Conservation (phyloP, 2,329 filamentous ascomycete species). For the Myriosclerotinia scirpicola region DNA sequence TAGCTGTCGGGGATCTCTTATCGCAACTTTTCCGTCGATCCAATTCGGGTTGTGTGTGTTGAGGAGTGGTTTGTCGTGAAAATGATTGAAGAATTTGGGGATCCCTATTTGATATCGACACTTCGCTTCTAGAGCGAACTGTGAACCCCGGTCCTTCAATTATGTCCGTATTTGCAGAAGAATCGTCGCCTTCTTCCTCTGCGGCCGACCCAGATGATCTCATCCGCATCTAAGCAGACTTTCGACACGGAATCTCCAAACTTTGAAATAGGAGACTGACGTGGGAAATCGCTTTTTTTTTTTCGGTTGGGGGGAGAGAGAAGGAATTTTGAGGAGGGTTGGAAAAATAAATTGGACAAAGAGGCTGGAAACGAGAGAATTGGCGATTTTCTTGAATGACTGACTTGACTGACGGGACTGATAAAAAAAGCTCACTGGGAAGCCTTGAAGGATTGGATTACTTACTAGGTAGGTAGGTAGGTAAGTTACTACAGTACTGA, state of each 20-base stretch:
- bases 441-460: conserved; percentile 2
- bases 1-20: conserved; percentile 46
- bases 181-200: conserved; percentile 42
- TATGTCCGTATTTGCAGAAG: conserved; percentile 32
- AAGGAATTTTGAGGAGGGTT: not conserved
- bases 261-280: not conserved
- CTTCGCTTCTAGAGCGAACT: conserved; percentile 24
- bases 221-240: conserved; percentile 41
- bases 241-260: conserved; percentile 25
- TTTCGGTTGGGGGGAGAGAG: not conserved
- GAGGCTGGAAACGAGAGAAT: conserved; percentile 10
- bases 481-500: too few relatives aligned
- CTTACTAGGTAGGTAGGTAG: too few relatives aligned
- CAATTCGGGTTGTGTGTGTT: conserved; percentile 35
- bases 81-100: conserved; percentile 29
- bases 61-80: conserved; percentile 30
- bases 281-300: conserved; percentile 14
- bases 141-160: conserved; percentile 23
- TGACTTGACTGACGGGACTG: not conserved
- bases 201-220: conserved; percentile 41
- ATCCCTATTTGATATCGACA: conserved; percentile 27
- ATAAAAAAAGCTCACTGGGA: not conserved
- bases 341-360: not conserved
- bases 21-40: conserved; percentile 43
- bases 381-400: conserved; percentile 15